phyloP scores from a whole-genome alignment of 331 rosid genomes.

The Cucumis variabilis region DNA sequence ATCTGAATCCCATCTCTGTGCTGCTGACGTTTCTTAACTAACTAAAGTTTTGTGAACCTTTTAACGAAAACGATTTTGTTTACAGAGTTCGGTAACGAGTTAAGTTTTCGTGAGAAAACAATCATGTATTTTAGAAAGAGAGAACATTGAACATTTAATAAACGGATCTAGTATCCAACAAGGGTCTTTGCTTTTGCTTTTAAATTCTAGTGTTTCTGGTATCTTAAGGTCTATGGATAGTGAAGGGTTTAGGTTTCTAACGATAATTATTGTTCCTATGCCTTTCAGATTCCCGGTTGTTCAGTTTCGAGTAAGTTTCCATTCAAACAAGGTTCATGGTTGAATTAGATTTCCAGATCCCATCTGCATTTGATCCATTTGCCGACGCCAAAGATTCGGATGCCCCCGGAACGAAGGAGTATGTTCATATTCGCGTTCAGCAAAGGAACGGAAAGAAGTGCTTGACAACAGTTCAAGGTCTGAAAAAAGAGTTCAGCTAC shows the following conservation, averaged over 20 bases:
- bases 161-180: too few relatives aligned
- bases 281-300: neutral
- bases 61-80: too few relatives aligned
- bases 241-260: neutral
- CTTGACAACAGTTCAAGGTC: constrained; percentile 36
- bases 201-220: neutral
- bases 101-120: too few relatives aligned
- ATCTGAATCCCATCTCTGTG: too few relatives aligned
- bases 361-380: constrained; percentile 50
- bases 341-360: constrained; percentile 62
- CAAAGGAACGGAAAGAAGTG: constrained; percentile 38
- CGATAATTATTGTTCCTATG: neutral
- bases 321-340: constrained; percentile 75
- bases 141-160: too few relatives aligned
- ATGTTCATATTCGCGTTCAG: constrained; percentile 38
- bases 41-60: too few relatives aligned
- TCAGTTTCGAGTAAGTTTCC: constrained; percentile 25
- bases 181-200: neutral
- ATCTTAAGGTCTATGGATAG: neutral
- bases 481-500: constrained; percentile 38
- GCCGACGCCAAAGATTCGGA: constrained; percentile 36
- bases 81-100: too few relatives aligned
- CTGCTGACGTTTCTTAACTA: too few relatives aligned
- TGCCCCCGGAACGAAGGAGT: constrained; percentile 38
- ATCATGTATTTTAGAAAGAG: too few relatives aligned